Evolutionary conservation across 768 basidiomycete genomes (phyloP), one percentile per base, ranked within the genome.

Genomic region (Mycena crocata): DNA sequence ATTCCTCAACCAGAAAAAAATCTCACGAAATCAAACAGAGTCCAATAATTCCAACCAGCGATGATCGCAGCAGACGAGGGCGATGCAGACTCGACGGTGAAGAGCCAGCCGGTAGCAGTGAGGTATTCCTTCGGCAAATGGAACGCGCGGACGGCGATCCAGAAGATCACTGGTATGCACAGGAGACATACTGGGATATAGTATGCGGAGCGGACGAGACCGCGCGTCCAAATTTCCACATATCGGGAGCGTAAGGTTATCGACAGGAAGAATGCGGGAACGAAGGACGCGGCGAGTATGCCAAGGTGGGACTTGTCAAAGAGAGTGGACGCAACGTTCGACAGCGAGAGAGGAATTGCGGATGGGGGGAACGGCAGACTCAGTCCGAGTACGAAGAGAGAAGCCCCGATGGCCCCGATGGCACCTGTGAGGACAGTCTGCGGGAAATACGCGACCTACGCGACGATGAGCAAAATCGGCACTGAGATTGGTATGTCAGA

Each of bases 381-480:
- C 9, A 75, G 60, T 31, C 74, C 74, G 35, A 73, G 65, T 9
- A 73, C 37, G 39, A 73, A 72, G 40, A 75, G 62, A 1, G 72
- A 73, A 50, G 73, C 46, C 1, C 74, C 74, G 39, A 75, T 71
- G 10, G 72, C 74, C 24, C 74, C 74, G 32, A 75, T 67, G 5
- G 71, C 71, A 37, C 74, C 74, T 5, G 70, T 73, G 21, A 75
- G 71, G 1, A 75, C 74, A 0, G 72, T 75, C 19, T 71, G 71
- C n/a, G 74, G 74, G 45, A 75, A 73, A 34, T 75, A 75, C 15
- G 64, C 72, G 28, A 75, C 74, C 74, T 73, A 45, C 2, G 24
- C 19, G 30, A 52, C n/a, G 39, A 23, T 55, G 32, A 26, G 46
- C 13, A 21, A 50, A 15, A 37, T 28, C 14, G 31, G 21, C 28